These are phyloP conservation scores for Leishmania tropica DNA, from an alignment of 208 protist genomes.

Conservation along the genomic window DNA sequence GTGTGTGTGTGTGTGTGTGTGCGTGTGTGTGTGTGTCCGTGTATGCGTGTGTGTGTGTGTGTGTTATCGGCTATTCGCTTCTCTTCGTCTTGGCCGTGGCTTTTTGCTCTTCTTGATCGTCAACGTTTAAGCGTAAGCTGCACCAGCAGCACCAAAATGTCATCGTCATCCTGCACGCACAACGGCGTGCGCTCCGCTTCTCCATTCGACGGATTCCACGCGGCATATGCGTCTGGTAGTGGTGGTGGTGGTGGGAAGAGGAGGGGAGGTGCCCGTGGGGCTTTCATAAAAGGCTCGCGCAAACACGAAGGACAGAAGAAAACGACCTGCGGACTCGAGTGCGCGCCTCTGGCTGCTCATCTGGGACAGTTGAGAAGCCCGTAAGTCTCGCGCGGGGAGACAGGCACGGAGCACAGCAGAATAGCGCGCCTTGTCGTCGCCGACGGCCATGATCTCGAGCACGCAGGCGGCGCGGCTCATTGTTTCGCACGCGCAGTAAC, in stretches of 20 bases:
- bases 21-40: background rate
- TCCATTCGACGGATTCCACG: background rate
- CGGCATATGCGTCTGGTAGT: background rate
- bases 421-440: background rate
- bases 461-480: background rate
- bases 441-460: background rate
- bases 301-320: background rate
- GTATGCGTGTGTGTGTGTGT: background rate
- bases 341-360: background rate
- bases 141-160: background rate
- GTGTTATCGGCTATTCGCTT: background rate
- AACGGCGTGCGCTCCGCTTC: background rate
- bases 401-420: background rate
- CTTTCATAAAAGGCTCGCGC: background rate
- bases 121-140: constrained; percentile 2
- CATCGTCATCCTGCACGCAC: background rate
- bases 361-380: background rate
- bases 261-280: background rate
- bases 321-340: background rate
- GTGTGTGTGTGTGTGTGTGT: background rate
- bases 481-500: background rate
- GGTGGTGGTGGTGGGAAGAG: too few relatives aligned
- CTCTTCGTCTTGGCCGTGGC: background rate
- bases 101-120: background rate
- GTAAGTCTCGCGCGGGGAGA: background rate